Base-by-base conservation (phyloP, 1,284 basidiomycete species). In the Leccinum angustisporum region DNA sequence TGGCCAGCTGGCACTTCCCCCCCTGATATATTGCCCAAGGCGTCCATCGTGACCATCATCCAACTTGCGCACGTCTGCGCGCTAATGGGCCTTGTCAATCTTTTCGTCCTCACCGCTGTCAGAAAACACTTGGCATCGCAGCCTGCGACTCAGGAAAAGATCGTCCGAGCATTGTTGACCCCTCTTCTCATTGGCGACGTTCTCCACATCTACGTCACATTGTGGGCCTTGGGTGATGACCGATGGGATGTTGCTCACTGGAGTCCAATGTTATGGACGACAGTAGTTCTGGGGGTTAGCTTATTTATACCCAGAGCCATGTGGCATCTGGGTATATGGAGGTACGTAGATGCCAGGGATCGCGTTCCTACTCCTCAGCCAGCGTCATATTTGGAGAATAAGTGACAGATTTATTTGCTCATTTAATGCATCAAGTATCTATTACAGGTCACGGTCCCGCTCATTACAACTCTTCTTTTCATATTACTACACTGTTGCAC, bases 11-110 rank as follows among this genome's bases (percentile, higher is more conserved):
- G 77, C 61, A 73, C 64, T 52, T 73, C 78, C n/a, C 83, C 86
- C 21, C 80, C 81, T 21, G 70, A 75, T 8, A 72, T 72, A 5
- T 78, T 91, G 7, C 83, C 89, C 1, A 79, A 72, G 34, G 88
- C 89, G 1, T 85, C 88, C 14, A 73, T 83, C 30, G 86, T 91
- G 51, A 88, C 88, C 1, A 68, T 83, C 65, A 72, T 88, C 43
- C 89, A 91, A 70, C 85, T 91, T 59, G 88, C 86, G 1, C 87
- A 91, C 67, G 88, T 88, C 59, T 90, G 89, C 67, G 87, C 83
- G 50, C 83, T 92, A 33, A 72, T 91, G 61, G 89, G 90, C 27
- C 70, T 88, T 63, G 71, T 91, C 63, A 92, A 91, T 70, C 70
- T 84, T 61, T 90, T 86, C 73, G 74, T 91, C 43, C 81, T 91